Evolutionary conservation across 345 rosid species (phyloP), one percentile per base, ranked within the genome.

Genomic region (Citrus unshiu): DNA sequence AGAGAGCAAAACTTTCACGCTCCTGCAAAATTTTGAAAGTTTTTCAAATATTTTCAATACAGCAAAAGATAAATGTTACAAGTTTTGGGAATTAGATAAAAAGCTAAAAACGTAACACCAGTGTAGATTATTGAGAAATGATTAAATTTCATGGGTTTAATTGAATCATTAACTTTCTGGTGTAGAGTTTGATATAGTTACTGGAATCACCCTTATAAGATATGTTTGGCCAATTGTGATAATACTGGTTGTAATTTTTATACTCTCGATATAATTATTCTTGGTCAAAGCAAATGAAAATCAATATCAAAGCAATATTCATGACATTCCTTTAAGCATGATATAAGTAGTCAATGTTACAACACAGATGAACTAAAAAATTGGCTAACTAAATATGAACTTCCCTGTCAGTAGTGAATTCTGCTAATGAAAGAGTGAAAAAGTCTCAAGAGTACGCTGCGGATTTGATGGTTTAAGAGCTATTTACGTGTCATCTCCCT

Each of bases 401-500:
- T 13, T 3, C 5, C 51, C 1, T 13, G 18, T 46, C 51, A 13
- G 5, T 46, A 3, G 51, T 12, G 51, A 3, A 3, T 46, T 46
- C 0, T 46, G 51, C 51, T 46, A 1, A 12, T 46, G 51, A 12
- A 13, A 46, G 51, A 13, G 18, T 12, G 51, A 46, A 46, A 46
- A 46, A 46, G 16, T 13, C 16, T 3, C 51, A 12, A 13, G 51
- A 3, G 18, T 12, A 46, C 1, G 18, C 51, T 13, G 18, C 18
- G 46, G 25, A 2, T 7, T 40, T 66, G 70, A 66, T 9, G 51
- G 22, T 7, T 59, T 39, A 67, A 22, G 70, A 75, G 37, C 19
- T n/a, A 27, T 24, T 68, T 2, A 27, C 4, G 32, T 61, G 77
- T 66, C 89, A 89, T 84, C 88, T 89, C 9, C 89, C 87, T 54